Base-by-base conservation (phyloP, 768 basidiomycete species). In the Thelephora aurantiotincta region DNA sequence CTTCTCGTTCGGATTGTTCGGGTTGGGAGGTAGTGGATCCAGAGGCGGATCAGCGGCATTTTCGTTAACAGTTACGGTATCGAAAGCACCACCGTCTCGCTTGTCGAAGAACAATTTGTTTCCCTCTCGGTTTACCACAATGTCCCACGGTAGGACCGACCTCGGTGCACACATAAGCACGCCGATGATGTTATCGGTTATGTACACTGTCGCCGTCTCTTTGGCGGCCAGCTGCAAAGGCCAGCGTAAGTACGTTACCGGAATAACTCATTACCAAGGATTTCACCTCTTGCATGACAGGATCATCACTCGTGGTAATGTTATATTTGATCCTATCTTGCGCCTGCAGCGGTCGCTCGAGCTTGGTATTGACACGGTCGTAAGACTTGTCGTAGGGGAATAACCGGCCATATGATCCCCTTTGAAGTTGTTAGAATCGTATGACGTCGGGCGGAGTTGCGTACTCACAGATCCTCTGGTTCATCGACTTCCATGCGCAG, bases 131-230 rank as follows among this genome's bases (percentile, higher is more conserved):
- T 89, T 73, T 55, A 98, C 84, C 52, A 99, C 86, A 46, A 99
- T 92, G 60, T 99, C 96, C 96, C 96, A 99, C 4, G 94, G 93
- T 65, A 96, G 92, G 50, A 93, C 90, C 11, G 91, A 92, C 55
- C 96, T 75, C 9, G 92, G 81, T 6, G 94, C 87, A 53, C 86
- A 89, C 96, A 99, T 99, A 54, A 99, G 76, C 23, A 93, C 85
- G 51, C 85, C 82, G 48, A 99, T 78, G 57, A 99, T 96, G 54
- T 83, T 79, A 68, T 98, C 96, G 22, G 94, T 99, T 9, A 91
- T 82, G 61, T 92, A 99, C 48, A 98, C 78, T 33, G 77, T 80
- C 14, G 92, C 94, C 37, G 80, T 74, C 57, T 80, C 78, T 66
- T 82, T 85, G 50, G 77, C 65, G 36, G 83, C 87, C 53, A 93